Evolutionary conservation across 179 eudicot species (phyloP), one percentile per base, ranked within the genome.

Genomic region (Silene noctiflora): DNA sequence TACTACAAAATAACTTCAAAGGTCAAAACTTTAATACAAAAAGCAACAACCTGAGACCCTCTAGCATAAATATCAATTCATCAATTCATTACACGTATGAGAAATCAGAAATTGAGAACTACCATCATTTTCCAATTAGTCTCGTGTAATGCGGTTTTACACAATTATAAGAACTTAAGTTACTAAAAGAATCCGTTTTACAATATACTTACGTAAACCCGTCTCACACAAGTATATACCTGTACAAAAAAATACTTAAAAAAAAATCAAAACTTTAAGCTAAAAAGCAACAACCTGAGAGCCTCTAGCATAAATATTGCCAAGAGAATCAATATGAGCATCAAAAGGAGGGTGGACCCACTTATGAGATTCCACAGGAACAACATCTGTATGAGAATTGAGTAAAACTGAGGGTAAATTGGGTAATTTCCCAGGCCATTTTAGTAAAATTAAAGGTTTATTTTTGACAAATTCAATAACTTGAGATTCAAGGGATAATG

Each of bases 341-440:
- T 72, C 88, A 80, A 93, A 91, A 16, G 98, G 98, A 22, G 85
- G 81, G 66, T 85, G 84, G 20, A 73, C 22, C 97, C 98, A 94
- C 87, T 94, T 91, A 46, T 76, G 67, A 22, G 82, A 69, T 81
- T 94, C 98, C 44, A 87, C 93, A 42, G 98, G 97, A 78, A 94
- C 98, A 29, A 93, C 96, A 44, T 94, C 98, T 19, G 94, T 90
- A 82, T 94, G 98, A 5, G 98, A 94, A 59, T 94, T 91, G 75
- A 94, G 87, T 14, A 94, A 82, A 35, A 94, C 62, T 42, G 96
- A 81, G 19, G 88, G 87, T 55, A 94, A 87, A 2, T 81, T 33
- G 0, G 91, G 92, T 79, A 90, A 61, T 51, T 84, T 75, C 0
- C 98, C 98, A 14, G 89, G 77, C 92, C 91, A 89, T 48, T 88